Evolutionary conservation across 805 yeast species (phyloP).

Genomic region (Ascoidea tarda): DNA sequence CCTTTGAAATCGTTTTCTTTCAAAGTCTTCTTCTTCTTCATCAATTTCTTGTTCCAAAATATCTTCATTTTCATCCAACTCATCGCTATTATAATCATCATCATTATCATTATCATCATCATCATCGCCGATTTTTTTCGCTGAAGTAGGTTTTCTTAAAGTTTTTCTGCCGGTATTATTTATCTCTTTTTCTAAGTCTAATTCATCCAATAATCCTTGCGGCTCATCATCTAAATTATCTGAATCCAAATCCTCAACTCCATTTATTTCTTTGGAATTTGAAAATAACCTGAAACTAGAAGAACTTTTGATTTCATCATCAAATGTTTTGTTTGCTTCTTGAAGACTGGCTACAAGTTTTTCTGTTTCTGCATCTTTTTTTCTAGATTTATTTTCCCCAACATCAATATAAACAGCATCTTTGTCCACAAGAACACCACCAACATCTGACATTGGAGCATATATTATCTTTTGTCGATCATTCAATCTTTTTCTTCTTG

Average conservation of each 20-base stretch:
- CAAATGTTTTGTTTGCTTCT: conserved; percentile 7
- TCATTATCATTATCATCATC: conserved; percentile 16
- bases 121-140: conserved; percentile 23
- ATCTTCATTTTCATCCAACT: conserved; percentile 23
- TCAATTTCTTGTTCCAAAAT: conserved; percentile 24
- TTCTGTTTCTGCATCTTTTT: conserved; percentile 7
- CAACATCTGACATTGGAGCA: conserved; percentile 99
- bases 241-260: neutral
- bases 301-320: neutral
- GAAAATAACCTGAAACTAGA: conserved; percentile 8
- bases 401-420: conserved; percentile 95
- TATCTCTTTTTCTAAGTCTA: neutral
- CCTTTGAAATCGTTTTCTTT: conserved; percentile 29
- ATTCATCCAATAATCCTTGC: conserved; percentile 15
- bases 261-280: conserved; percentile 5
- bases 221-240: conserved; percentile 7
- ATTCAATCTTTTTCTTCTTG: conserved; percentile 80
- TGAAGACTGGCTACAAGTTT: conserved; percentile 3
- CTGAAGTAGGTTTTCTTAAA: conserved; percentile 49
- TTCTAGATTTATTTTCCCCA: conserved; percentile 21
- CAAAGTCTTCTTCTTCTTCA: conserved; percentile 25
- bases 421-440: conserved; percentile 92
- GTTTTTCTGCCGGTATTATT: conserved; percentile 7
- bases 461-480: conserved; percentile 89
- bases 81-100: conserved; percentile 30